phyloP scores from a whole-genome alignment of 495 filamentous ascomycete species.

The Xanthoparmelia taractica region DNA sequence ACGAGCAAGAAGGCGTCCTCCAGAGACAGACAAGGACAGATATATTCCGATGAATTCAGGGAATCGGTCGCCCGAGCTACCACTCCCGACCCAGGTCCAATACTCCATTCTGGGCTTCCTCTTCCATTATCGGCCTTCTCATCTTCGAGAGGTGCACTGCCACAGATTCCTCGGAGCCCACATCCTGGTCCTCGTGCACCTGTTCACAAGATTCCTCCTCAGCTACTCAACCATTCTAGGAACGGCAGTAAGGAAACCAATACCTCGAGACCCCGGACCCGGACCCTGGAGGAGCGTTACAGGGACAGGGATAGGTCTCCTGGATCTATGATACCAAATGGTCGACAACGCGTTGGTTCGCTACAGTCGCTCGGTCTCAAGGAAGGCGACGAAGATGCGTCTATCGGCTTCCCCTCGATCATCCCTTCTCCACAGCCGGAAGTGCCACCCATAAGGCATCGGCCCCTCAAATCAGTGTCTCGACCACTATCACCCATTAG shows the following conservation, averaged over 20 bases:
- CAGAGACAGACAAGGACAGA: slow-evolving; percentile 45
- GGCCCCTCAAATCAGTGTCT: slow-evolving; percentile 39
- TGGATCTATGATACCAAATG: slow-evolving; percentile 31
- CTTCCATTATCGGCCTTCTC: slow-evolving; percentile 37
- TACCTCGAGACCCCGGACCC: slow-evolving; percentile 44
- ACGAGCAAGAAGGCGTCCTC: slow-evolving; percentile 48
- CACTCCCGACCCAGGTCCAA: slow-evolving; percentile 39
- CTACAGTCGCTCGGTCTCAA: slow-evolving; percentile 32
- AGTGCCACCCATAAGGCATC: slow-evolving; percentile 31
- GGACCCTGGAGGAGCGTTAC: slow-evolving; percentile 42
- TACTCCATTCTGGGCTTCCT: slow-evolving; percentile 34
- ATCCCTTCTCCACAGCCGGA: slow-evolving; percentile 37
- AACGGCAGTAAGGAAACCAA: slow-evolving; percentile 20
- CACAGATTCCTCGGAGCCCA: slow-evolving; percentile 35
- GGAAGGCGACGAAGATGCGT: slow-evolving; percentile 32
- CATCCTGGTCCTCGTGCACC: slow-evolving; percentile 35
- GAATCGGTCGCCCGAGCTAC: slow-evolving; percentile 43
- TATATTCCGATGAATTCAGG: slow-evolving; percentile 46
- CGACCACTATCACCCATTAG: slow-evolving; percentile 29
- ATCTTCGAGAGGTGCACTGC: slow-evolving; percentile 36
- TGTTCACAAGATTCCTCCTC: slow-evolving; percentile 30
- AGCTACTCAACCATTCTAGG: slow-evolving; percentile 25
- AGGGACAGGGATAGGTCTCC: slow-evolving; percentile 39
- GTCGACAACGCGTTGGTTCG: slow-evolving; percentile 40
- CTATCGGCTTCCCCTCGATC: slow-evolving; percentile 46